Base-by-base conservation (phyloP, 495 filamentous ascomycete species). In the Penicillium riverlandense region DNA sequence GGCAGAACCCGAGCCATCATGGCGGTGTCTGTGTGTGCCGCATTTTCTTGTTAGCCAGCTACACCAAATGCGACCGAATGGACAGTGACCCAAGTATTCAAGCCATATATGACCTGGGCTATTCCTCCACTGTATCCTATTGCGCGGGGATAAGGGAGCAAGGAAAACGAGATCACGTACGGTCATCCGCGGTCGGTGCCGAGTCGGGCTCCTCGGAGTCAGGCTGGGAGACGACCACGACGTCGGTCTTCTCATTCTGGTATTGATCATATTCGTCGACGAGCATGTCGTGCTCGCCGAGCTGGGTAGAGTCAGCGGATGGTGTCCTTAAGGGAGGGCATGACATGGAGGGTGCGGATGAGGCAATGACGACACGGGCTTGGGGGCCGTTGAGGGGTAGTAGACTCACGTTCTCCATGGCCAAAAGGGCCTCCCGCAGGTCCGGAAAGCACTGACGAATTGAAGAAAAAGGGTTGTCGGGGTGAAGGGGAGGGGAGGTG, bases 141-240 rank as follows among this genome's bases (percentile, higher is more conserved):
- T 6, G 22, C 15, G n/a, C 29, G 29, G 47, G 45, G 35, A 43
- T 39, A 33, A 41, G 36, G 50, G 38, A 36, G 41, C 29, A 43
- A 37, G 33, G 41, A 14, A 40, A 38, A 44, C 37, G 45, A 55
- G 41, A 40, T 33, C 29, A 70, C 80, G 53, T 75, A 88, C 84
- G 80, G 65, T 95, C 86, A 68, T 80, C 80, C 40, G 88, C 88
- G 39, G 72, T 66, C 44, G 76, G 69, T 46, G 72, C 67, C 22
- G 72, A 59, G 40, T 73, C 70, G 52, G 72, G 62, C 50, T 80
- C 78, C 34, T 71, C 62, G 30, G 68, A 74, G 43, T 74, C 79
- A 27, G 77, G 84, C 40, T 86, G 82, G 51, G 79, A 83, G 65
- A 96, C 94, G 63, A 87, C 85, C 47, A 86, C 83, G 53, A 90